Base-by-base conservation (phyloP, 768 basidiomycete species). In the Podaxis sp. region DNA sequence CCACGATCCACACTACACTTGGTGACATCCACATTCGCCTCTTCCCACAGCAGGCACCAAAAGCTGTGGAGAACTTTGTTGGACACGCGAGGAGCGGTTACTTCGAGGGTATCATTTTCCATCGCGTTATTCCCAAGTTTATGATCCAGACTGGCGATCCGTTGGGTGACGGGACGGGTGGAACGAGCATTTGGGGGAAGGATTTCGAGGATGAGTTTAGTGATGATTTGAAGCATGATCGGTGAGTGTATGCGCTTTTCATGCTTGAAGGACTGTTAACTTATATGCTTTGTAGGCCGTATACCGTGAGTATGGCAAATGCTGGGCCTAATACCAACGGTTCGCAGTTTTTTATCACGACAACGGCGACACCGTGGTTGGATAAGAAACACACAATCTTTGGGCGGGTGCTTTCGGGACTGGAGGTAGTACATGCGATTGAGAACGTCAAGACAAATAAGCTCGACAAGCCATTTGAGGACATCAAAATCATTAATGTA, bases 101-200 rank as follows among this genome's bases (percentile, higher is more conserved):
- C 77, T 99, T 90, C 70, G 96, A 99, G 72, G 88, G 90, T 12
- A 81, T 97, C 63, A 86, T 98, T 70, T 98, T 99, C 81, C 97
- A 99, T 74, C 91, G 97, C 63, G 93, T 99, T 66, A 99, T 99
- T 72, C 85, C 93, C 64, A 99, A 99, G 77, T 99, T 99, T 71
- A 96, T 96, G 95, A 91, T 97, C 61, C 95, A 97, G 80, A 96
- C 95, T 3, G 95, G 95, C 36, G 95, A 96, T 70, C 95, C 95
- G 2, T 77, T 95, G n/a, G 95, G 93, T 22, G 93, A 97, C 75
- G 95, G 95, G 4, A 96, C 95, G 0, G 95, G 95, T 15, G 95
- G 95, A 13, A 87, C 82, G 55, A 93, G 91, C 12, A 93, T 96
- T 63, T 97, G 95, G 94, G 94, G 88, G 2, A 74, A 79, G 59